A percentile compares a stretch with the other conserved stretches of the same genome.
Evolutionary conservation across 2,329 filamentous ascomycete genomes (phyloP).

Genomic region (Calonectria multiphialidica): DNA sequence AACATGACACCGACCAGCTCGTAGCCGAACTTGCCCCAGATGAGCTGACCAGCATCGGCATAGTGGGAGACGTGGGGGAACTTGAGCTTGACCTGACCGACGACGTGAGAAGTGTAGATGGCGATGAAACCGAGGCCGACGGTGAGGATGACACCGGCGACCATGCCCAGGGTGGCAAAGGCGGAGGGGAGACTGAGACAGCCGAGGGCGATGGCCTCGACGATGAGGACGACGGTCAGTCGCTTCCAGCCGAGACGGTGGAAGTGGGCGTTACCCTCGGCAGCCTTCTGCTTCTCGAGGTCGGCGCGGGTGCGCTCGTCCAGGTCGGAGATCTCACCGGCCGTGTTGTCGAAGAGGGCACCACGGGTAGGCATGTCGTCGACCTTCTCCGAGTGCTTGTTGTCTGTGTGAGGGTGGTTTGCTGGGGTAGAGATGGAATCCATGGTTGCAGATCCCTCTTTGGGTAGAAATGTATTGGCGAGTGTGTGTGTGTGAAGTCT

Average conservation of each 20-base stretch:
- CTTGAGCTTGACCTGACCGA: slow-evolving; percentile 50
- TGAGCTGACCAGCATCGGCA: slow-evolving; percentile 71
- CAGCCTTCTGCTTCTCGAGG: slow-evolving; percentile 28
- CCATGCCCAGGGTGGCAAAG: slow-evolving; percentile 23
- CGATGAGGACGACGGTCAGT: slow-evolving; percentile 24
- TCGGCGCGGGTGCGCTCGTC: slow-evolving; percentile 40
- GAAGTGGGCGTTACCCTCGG: slow-evolving; percentile 24
- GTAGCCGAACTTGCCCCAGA: slow-evolving; percentile 67
- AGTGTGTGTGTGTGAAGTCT: too few species aligned
- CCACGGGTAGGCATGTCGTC: slow-evolving; percentile 32
- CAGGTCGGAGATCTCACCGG: slow-evolving; percentile 54
- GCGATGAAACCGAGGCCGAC: slow-evolving; percentile 29
- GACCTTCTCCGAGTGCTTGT: slow-evolving; percentile 27
- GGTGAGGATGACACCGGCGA: slow-evolving; percentile 26
- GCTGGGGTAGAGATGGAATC: slow-evolving; percentile 34
- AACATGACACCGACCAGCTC: slow-evolving; percentile 57
- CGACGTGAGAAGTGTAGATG: slow-evolving; percentile 29
- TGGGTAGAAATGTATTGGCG: too few species aligned
- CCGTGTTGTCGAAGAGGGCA: slow-evolving; percentile 41
- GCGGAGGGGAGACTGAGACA: slow-evolving; percentile 16
- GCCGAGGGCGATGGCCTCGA: slow-evolving; percentile 27
- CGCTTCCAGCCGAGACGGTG: slow-evolving; percentile 29
- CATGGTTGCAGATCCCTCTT: slow-evolving; percentile 19
- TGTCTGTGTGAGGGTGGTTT: slow-evolving; percentile 19
- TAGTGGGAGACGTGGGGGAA: slow-evolving; percentile 70